Evolutionary conservation across 148 eudicot genomes (phyloP), one percentile per base, ranked within the genome.

Genomic region (Camellia sinensis): DNA sequence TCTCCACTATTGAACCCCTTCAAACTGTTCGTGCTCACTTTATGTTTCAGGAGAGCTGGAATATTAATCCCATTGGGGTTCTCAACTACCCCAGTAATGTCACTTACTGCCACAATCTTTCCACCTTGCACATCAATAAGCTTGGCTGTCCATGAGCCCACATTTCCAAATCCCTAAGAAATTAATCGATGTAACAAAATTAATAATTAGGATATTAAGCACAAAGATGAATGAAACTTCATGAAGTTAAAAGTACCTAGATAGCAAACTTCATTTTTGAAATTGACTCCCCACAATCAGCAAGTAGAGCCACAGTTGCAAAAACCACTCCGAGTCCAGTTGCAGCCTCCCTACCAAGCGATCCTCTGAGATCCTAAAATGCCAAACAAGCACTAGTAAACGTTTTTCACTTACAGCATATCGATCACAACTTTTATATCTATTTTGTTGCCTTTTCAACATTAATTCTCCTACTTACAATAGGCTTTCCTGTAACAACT

Each of bases 131-230:
- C 88, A 62, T 89, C 88, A 53, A 87, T 78, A 43, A 87, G 83
- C 50, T 46, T 46, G 50, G 87, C 88, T 40, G 86, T 89, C 92
- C 92, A 87, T 5, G 92, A 82, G 44, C 92, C 92, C 45, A 89
- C 92, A 80, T 87, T 89, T 37, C 92, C 89, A 74, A 87, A 87
- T 3, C 87, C 85, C 87, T 84, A 60, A 73, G 71, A 56, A 54
- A n/a, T 50, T 59, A 56, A 56, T 46, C 50, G 6, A 46, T 46
- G 3, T 46, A 53, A 53, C 11, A 53, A 53, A 53, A 53, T 53
- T 53, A 53, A 53, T 53, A 10, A 53, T 11, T 1, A 53, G 57
- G 9, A 53, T 53, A 53, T 53, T 53, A 10, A 53, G 8, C 57
- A 53, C 10, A 53, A 6, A 53, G 57, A 53, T 1, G 57, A 53